Base-by-base conservation (phyloP, 768 basidiomycete species). In the Pleurotus giganteus region DNA sequence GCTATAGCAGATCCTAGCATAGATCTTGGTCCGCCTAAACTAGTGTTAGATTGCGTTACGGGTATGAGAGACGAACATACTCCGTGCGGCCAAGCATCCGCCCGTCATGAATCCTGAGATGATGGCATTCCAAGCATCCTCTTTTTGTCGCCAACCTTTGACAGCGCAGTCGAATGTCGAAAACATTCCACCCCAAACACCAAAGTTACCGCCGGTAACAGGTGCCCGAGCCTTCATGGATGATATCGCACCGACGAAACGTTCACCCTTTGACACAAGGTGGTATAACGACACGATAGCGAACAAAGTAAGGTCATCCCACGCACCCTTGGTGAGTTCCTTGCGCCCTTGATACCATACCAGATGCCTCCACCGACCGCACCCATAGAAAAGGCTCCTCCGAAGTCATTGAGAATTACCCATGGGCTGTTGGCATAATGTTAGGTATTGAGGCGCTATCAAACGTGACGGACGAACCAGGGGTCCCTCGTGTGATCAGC, bases 91-190 rank as follows among this genome's bases (percentile, higher is more conserved):
- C 52, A 98, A 73, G 69, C 91, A 95, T 53, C 97, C 97, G 71
- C 97, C 97, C 8, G 97, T 98, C 86, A 97, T 83, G 75, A 99
- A 99, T 42, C 97, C 97, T 23, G 94, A 94, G 49, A 97, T 88
- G 64, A 99, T 98, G 37, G 94, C 94, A 67, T 99, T 99, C 94
- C 94, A 99, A 49, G 96, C 91, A 70, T 97, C 95, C 72, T 97
- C 94, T 69, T 98, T 97, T 76, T 97, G 94, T 69, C 94, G 81
- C 77, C 85, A 92, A 12, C 94, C 92, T 73, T 99, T 98, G 62
- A 99, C 89, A 0, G 94, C 94, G 70, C 97, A 99, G 71, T 98
- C 97, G 63, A 97, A 99, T 29, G 93, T 91, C 42, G 94, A 98
- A 71, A 99, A 99, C 85, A 99, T 89, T 61, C 96, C 97, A 68